phyloP scores from a whole-genome alignment of 345 rosid species.

The Heritiera littoralis region DNA sequence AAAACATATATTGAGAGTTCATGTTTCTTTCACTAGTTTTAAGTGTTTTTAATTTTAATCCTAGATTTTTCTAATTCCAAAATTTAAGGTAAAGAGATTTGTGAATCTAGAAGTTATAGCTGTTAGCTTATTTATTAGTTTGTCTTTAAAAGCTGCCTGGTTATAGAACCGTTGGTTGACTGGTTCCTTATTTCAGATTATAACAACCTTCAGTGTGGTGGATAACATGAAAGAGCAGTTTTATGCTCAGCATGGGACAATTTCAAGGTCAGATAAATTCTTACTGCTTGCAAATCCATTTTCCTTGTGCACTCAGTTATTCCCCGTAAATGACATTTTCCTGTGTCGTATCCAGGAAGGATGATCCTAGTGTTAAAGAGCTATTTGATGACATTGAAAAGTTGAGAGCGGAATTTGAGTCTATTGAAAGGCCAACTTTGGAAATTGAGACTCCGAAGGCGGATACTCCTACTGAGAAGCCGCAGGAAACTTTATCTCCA shows the following conservation, averaged over 20 bases:
- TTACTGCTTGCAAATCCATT: not conserved
- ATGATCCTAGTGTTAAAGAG: conserved; percentile 54
- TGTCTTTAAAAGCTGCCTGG: not conserved
- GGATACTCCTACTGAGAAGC: conserved; percentile 36
- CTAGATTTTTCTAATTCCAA: not conserved
- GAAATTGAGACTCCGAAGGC: conserved; percentile 61
- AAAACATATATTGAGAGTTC: not conserved
- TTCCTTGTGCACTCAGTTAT: not conserved
- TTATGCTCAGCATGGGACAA: conserved; percentile 51
- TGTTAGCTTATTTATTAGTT: not conserved
- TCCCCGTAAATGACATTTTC: conserved; percentile 10
- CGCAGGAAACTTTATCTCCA: conserved; percentile 28
- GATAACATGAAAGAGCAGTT: conserved; percentile 89
- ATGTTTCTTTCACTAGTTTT: not conserved
- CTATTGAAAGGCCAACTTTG: conserved; percentile 78
- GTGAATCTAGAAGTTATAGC: not conserved
- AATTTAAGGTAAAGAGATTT: not conserved
- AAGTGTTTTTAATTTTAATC: not conserved
- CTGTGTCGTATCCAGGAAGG: conserved; percentile 58
- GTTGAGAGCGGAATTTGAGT: conserved; percentile 71
- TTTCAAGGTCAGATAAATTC: conserved; percentile 49
- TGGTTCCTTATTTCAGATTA: conserved; percentile 52
- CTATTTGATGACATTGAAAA: conserved; percentile 78
- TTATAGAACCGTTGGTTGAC: conserved; percentile 2
- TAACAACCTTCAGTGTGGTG: conserved; percentile 87